A percentile compares a stretch with the other conserved stretches of the same genome.
Evolutionary conservation across 108 stramenopile species (phyloP).

Genomic region (Heterococcus sp.): DNA sequence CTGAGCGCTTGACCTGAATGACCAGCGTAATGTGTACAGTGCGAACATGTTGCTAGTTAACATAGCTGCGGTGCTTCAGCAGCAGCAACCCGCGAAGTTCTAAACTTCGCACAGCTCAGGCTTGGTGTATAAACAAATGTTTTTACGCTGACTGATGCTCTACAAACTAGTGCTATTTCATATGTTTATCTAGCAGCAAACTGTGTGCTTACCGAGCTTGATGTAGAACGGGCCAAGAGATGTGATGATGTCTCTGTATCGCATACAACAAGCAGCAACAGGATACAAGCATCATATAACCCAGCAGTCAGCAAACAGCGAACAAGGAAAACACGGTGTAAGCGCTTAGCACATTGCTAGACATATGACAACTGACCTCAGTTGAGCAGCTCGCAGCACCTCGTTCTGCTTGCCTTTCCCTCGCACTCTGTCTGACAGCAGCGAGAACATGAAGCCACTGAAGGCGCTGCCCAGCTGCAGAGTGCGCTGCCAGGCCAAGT

Average conservation of each 20-base stretch:
- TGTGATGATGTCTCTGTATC: background rate
- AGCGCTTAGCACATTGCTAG: background rate
- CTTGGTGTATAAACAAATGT: too few relatives aligned
- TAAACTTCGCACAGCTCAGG: too few relatives aligned
- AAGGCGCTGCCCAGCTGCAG: constrained; percentile 67
- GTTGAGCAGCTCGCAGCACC: too few relatives aligned
- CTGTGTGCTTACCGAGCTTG: background rate
- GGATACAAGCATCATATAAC: background rate
- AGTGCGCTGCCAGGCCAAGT: constrained; percentile 64
- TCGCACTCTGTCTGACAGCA: constrained; percentile 58
- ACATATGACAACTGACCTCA: background rate
- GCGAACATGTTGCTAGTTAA: too few relatives aligned
- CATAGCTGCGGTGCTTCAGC: too few relatives aligned
- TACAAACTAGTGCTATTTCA: too few relatives aligned
- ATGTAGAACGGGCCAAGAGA: background rate
- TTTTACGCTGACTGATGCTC: too few relatives aligned
- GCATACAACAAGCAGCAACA: background rate
- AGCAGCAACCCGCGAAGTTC: too few relatives aligned
- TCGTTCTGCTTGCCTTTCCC: constrained; percentile 44
- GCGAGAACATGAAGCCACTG: constrained; percentile 57
- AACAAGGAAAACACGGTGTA: background rate
- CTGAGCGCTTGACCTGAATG: too few relatives aligned
- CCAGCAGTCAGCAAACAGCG: background rate
- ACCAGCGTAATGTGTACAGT: too few relatives aligned
- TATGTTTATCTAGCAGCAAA: too few relatives aligned